A percentile compares a stretch with the other conserved stretches of the same genome.
Evolutionary conservation across 306 rosid species (phyloP).

Genomic region (Albizia julibrissin): DNA sequence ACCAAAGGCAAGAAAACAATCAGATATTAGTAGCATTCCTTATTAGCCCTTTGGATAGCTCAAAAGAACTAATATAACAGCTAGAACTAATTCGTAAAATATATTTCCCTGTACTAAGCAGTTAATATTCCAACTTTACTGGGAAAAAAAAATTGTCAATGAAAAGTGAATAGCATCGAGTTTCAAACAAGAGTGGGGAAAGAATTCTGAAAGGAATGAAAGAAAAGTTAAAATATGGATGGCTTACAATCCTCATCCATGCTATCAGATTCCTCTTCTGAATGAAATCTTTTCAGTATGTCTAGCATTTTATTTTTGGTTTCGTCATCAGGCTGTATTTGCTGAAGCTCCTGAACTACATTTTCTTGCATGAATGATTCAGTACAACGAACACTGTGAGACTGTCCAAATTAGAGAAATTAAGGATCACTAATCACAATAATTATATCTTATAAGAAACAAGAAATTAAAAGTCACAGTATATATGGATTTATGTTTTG

Average conservation of each 20-base stretch:
- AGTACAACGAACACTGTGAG: slow-evolving; percentile 80
- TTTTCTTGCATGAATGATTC: slow-evolving; percentile 94
- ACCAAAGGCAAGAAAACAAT: slow-evolving; percentile 37
- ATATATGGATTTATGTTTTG: neutral
- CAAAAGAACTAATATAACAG: neutral
- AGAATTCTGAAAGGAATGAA: slow-evolving; percentile 11
- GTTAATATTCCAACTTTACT: neutral
- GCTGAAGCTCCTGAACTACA: slow-evolving; percentile 78
- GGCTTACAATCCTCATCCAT: slow-evolving; percentile 65
- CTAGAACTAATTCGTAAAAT: neutral
- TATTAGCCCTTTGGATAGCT: neutral
- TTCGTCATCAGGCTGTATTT: slow-evolving; percentile 62
- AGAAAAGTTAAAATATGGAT: slow-evolving; percentile 10
- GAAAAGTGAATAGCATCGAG: neutral
- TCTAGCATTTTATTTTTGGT: slow-evolving; percentile 76
- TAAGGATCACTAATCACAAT: slow-evolving; percentile 17
- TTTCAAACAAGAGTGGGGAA: slow-evolving; percentile 14
- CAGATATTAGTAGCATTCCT: slow-evolving; percentile 24
- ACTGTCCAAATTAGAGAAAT: slow-evolving; percentile 46
- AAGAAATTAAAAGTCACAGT: neutral
- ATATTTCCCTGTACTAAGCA: neutral
- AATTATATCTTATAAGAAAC: neutral
- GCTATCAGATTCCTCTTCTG: slow-evolving; percentile 72
- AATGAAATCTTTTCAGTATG: slow-evolving; percentile 72
- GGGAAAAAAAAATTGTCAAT: neutral